Evolutionary conservation across 164 flowering plant species (phyloP), one percentile per base, ranked within the genome.

Genomic region (Dillenia suffruticosa): DNA sequence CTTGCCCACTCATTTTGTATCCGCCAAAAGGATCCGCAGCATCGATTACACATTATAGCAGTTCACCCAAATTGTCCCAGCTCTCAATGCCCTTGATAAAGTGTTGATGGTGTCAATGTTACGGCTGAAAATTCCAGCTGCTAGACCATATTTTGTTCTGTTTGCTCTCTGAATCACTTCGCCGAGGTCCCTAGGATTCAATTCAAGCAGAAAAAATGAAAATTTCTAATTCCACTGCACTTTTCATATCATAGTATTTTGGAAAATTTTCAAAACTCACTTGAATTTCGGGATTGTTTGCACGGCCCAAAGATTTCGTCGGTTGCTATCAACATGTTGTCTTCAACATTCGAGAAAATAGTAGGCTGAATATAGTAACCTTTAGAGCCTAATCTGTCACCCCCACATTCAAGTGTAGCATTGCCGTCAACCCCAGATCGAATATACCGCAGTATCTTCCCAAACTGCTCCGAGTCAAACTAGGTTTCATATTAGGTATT

Each of bases 271-370:
- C 40, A 44, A 8, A 55, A 65, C 85, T 79, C 43, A 90, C 98
- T 82, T 90, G 92, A 79, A 92, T 63, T 92, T 92, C 73, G 88
- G 73, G 76, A 92, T 82, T 52, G 87, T 62, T 64, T 90, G 97
- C 48, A 94, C 98, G 3, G 98, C 51, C 98, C 98, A 63, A 94
- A 94, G 53, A 94, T 94, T 68, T 94, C 98, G 47, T 94, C 96
- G 44, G 71, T 59, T 16, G 96, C 97, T 45, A 93, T 94, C 76
- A 67, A 56, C 95, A 89, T 89, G 57, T 78, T 76, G 55, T 94
- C 98, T 92, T 80, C 57, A 64, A 90, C 97, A 79, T 89, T 80
- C 24, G 98, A 85, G 86, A 93, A 93, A 59, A 93, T 94, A 16
- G 98, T 93, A 6, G 97, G 97, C 77, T 90, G 84, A 51, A 93